Base-by-base conservation (phyloP, 2,329 filamentous ascomycete genomes). In the Penicillium hesseltinei region DNA sequence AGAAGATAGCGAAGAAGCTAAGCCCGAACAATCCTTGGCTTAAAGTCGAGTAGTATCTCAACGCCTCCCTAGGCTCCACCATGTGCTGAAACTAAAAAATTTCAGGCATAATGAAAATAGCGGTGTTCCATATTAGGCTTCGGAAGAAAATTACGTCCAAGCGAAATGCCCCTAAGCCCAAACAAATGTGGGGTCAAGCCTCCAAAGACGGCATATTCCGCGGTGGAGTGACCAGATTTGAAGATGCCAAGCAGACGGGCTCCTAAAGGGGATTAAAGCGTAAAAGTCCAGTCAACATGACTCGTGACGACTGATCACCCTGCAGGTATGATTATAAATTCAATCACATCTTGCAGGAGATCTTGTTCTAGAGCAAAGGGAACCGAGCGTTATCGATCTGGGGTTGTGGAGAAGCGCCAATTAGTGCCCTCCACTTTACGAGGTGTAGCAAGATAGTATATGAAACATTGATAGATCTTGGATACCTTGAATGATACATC, bases 171-270 rank as follows among this genome's bases (percentile, higher is more conserved):
- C 27, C 5, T 21, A 42, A 33, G 40, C 17, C 10, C 47, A 51
- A 45, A 38, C 19, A 27, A 44, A 55, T 27, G 53, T 50, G 47
- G 53, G 46, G 47, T 21, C 8, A 17, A 27, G 17, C 43, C 42
- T 35, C 33, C n/a, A 51, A 13, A 13, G 53, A 55, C 53, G 53
- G 53, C 29, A 19, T 55, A 51, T 55, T 55, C 53, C 53, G 53
- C 53, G 40, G 53, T 39, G 40, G 53, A 56, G 25, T 39, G 54
- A 51, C 54, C 54, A n/a, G 19, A 51, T 56, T 51, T 9, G 54
- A 44, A 25, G 40, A 29, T 51, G 54, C 54, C 54, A 56, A 56
- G 54, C 25, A 25, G 40, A 25, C 47, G 54, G 54, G 23, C n/a
- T 40, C 54, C 54, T 17, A 40, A 56, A 46, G 9, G 11, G 48